Percentiles rank a stretch among this genome's conserved stretches.
These are phyloP conservation scores for Candida freyschussii DNA, from an alignment of 1,139 yeast species.

Conservation along the genomic window DNA sequence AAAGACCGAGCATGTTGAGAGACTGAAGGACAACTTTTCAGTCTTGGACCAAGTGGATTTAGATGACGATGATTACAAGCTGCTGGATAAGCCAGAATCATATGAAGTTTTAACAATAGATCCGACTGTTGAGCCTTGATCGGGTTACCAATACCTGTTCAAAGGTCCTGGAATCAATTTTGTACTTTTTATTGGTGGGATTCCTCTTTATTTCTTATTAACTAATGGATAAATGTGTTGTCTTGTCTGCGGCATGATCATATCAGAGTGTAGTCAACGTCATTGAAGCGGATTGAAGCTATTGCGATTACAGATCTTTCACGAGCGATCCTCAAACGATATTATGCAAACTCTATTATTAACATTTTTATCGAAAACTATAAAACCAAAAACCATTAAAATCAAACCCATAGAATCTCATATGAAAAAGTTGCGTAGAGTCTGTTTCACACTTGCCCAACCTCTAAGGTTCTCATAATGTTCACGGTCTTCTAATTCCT, in stretches of 20 bases:
- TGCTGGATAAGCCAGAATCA: constrained; percentile 22
- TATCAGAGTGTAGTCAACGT: no score
- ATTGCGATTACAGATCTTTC: no score
- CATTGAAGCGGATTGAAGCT: no score
- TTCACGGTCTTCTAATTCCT: constrained; percentile 40
- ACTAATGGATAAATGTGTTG: no score
- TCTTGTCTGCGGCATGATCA: no score
- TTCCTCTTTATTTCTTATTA: no score
- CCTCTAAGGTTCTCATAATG: constrained; percentile 17
- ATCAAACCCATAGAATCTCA: no score
- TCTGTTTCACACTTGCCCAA: constrained; percentile 5
- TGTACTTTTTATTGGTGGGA: no score
- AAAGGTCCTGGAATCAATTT: no score
- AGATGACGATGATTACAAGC: constrained; percentile 25
- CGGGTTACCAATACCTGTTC: no score
- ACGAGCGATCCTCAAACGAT: no score
- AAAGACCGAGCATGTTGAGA: constrained; percentile 50
- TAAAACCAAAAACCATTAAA: neutral
- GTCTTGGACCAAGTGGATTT: constrained; percentile 29
- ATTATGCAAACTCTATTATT: no score
- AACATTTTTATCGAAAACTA: neutral
- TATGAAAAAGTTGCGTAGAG: constrained; percentile 10
- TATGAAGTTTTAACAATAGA: constrained; percentile 28
- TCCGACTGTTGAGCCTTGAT: constrained; percentile 28
- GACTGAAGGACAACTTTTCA: constrained; percentile 44